Evolutionary conservation across 2,329 filamentous ascomycete species (phyloP).

Genomic region (Hypoxylon sp.): DNA sequence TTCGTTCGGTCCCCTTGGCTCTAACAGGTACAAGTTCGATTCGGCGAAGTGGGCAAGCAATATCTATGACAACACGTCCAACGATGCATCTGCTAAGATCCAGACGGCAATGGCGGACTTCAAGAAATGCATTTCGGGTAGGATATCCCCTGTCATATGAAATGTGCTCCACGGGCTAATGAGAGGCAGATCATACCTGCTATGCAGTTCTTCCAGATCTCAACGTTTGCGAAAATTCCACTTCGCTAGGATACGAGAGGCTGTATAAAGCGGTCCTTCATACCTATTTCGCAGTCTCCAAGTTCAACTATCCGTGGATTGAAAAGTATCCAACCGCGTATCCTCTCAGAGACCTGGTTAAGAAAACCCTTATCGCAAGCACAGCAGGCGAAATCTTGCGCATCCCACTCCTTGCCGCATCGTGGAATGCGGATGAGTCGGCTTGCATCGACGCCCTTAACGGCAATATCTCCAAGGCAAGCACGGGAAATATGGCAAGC

Average conservation of each 20-base stretch:
- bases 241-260: conserved; percentile 29
- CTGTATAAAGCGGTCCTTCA: conserved; percentile 35
- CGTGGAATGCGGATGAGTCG: conserved; percentile 33
- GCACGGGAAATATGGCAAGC: conserved; percentile 19
- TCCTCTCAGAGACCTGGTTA: conserved; percentile 36
- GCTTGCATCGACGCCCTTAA: conserved; percentile 38
- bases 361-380: conserved; percentile 30
- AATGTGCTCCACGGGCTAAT: conserved; percentile 12
- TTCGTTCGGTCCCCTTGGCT: conserved; percentile 41
- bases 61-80: conserved; percentile 31
- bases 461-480: conserved; percentile 36
- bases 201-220: conserved; percentile 34
- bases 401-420: conserved; percentile 42
- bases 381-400: conserved; percentile 34
- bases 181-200: conserved; percentile 37
- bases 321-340: conserved; percentile 36
- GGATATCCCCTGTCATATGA: not conserved
- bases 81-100: conserved; percentile 35
- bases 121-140: conserved; percentile 40
- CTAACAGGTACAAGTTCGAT: conserved; percentile 38
- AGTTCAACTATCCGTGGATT: conserved; percentile 46
- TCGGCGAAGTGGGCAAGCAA: conserved; percentile 38
- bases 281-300: conserved; percentile 35
- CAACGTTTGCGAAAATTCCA: conserved; percentile 37
- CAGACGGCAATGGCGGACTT: conserved; percentile 34